These are phyloP conservation scores for Pyrenophora tritici-repentis DNA, from an alignment of 2,329 filamentous ascomycete genomes.

Conservation along the genomic window DNA sequence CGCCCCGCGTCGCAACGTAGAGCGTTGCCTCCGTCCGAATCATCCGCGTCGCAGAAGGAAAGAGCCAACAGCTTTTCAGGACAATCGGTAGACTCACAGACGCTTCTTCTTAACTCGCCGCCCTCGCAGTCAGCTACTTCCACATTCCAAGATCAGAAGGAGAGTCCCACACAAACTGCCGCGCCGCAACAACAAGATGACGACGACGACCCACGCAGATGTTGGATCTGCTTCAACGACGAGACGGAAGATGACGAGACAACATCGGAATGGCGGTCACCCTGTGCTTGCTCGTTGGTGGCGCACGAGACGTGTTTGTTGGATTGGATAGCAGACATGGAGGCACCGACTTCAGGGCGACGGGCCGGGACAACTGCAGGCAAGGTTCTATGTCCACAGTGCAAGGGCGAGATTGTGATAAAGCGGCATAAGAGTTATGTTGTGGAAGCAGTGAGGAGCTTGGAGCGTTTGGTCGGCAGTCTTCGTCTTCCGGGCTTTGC, in stretches of 20 bases:
- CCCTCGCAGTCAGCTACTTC: conserved; percentile 19
- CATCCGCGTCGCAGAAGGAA: conserved; percentile 18
- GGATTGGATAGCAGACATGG: conserved; percentile 91
- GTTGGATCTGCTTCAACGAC: conserved; percentile 73
- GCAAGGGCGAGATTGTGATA: conserved; percentile 79
- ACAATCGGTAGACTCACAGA: conserved; percentile 53
- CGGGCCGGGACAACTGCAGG: conserved; percentile 54
- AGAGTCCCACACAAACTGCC: conserved; percentile 15
- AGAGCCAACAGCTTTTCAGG: conserved; percentile 47
- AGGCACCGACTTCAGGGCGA: conserved; percentile 62
- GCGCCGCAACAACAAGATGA: conserved; percentile 29
- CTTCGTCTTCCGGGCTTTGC: conserved; percentile 70
- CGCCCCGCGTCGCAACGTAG: conserved; percentile 43
- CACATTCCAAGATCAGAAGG: conserved; percentile 19
- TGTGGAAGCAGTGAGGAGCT: conserved; percentile 66
- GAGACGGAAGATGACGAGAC: conserved; percentile 67
- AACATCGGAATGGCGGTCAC: conserved; percentile 76
- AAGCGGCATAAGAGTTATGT: conserved; percentile 74
- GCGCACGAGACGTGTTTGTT: conserved; percentile 90
- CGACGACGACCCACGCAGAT: conserved; percentile 55
- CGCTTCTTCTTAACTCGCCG: conserved; percentile 50
- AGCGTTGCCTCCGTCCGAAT: conserved; percentile 29
- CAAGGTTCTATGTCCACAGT: conserved; percentile 83
- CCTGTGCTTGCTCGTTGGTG: conserved; percentile 87
- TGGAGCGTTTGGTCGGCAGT: conserved; percentile 62